Conservation (phyloP, 2,329 filamentous ascomycete species). For the Cercospora sesami region DNA sequence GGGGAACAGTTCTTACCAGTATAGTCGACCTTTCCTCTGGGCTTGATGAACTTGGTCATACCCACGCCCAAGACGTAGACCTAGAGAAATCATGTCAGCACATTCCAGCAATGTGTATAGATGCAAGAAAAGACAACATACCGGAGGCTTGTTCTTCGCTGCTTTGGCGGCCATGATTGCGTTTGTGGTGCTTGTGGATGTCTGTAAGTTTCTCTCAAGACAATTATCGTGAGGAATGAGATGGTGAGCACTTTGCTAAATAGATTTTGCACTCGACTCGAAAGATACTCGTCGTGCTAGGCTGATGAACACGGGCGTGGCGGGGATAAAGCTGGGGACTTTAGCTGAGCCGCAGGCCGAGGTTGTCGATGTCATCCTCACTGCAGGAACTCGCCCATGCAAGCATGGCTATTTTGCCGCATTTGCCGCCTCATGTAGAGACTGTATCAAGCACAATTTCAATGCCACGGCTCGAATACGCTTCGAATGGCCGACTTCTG, state of each 20-base stretch:
- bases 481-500: neutral
- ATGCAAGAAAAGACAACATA: neutral
- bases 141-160: slow-evolving; percentile 31
- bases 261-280: slow-evolving; percentile 19
- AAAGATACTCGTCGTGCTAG: slow-evolving; percentile 16
- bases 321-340: slow-evolving; percentile 18
- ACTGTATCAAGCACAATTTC: neutral
- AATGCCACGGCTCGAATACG: neutral
- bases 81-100: slow-evolving; percentile 6
- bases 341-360: slow-evolving; percentile 15
- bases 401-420: slow-evolving; percentile 4
- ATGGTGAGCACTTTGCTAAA: neutral
- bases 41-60: slow-evolving; percentile 99
- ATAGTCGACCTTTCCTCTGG: slow-evolving; percentile 88
- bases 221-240: neutral
- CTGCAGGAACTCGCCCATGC: neutral
- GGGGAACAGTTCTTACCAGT: slow-evolving; percentile 45
- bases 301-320: slow-evolving; percentile 11
- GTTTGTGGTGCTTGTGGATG: slow-evolving; percentile 5
- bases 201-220: neutral
- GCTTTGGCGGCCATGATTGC: slow-evolving; percentile 30
- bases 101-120: neutral
- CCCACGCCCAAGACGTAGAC: slow-evolving; percentile 91
- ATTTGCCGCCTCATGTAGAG: slow-evolving; percentile 1
- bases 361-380: slow-evolving; percentile 7